These are phyloP conservation scores for Populus hybrid DNA, from an alignment of 441 rosid genomes.

Conservation along the genomic window DNA sequence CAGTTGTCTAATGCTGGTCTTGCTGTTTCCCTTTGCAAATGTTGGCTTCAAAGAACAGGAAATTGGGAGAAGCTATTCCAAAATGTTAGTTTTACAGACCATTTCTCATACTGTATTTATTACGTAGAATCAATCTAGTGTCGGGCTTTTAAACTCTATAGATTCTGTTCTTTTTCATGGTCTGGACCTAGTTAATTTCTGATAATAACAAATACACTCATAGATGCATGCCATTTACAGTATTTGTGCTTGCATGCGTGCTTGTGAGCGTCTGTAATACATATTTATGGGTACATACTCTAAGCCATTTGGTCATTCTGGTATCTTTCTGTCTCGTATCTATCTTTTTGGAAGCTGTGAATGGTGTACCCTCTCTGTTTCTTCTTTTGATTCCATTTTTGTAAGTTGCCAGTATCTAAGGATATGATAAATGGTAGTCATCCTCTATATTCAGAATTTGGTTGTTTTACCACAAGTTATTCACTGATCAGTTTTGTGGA, in stretches of 20 bases:
- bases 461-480: constrained; percentile 5
- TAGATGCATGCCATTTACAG: background rate
- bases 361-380: too few species aligned
- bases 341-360: too few species aligned
- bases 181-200: background rate
- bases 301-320: background rate
- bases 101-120: constrained; percentile 11
- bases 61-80: constrained; percentile 50
- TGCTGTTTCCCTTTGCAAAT: constrained; percentile 74
- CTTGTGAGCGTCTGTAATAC: background rate
- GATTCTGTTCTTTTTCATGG: background rate
- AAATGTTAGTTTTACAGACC: constrained; percentile 38
- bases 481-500: constrained; percentile 12
- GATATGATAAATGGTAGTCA: background rate
- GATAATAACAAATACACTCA: background rate
- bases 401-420: background rate
- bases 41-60: constrained; percentile 81
- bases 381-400: too few species aligned
- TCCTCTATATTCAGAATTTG: background rate
- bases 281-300: background rate
- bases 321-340: too few species aligned
- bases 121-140: constrained; percentile 1
- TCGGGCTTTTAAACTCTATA: background rate
- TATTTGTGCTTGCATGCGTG: background rate
- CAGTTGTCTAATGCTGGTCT: constrained; percentile 81